Percentiles rank a stretch among this genome's conserved stretches.
These are phyloP conservation scores for Diaporthe sp. DNA, from an alignment of 2,329 filamentous ascomycete species.

Conservation along the genomic window DNA sequence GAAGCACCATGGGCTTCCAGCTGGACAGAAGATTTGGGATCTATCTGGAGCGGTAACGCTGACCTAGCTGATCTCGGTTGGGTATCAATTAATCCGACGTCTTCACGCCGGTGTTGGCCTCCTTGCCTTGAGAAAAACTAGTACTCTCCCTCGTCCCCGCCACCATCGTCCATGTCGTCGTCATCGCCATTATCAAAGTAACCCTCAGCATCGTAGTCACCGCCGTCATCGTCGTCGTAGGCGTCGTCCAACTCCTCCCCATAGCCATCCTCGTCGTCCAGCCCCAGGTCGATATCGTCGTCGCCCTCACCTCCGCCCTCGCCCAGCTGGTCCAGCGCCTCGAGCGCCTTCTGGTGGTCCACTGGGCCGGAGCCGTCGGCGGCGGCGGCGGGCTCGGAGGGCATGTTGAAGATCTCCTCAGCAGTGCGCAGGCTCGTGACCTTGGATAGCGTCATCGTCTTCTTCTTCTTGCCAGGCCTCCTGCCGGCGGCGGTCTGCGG, in stretches of 20 bases:
- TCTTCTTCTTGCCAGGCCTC: conserved; percentile 56
- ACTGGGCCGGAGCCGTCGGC: conserved; percentile 43
- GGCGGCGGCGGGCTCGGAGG: conserved; percentile 49
- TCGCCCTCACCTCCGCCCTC: conserved; percentile 52
- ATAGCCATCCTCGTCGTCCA: conserved; percentile 65
- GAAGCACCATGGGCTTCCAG: background rate
- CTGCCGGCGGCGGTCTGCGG: conserved; percentile 48
- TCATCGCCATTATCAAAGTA: conserved; percentile 73
- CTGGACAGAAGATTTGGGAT: background rate
- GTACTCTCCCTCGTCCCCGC: conserved; percentile 47
- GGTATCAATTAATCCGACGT: conserved; percentile 11
- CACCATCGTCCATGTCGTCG: conserved; percentile 63
- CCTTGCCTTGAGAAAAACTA: background rate
- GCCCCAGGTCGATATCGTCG: conserved; percentile 53
- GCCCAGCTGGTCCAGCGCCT: conserved; percentile 60
- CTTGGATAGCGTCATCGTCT: conserved; percentile 61
- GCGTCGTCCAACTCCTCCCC: conserved; percentile 57
- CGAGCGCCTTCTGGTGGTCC: conserved; percentile 55
- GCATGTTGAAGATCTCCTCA: conserved; percentile 64
- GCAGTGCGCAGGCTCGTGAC: conserved; percentile 64
- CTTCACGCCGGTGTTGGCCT: background rate
- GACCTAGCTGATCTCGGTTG: conserved; percentile 1
- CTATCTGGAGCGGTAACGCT: background rate
- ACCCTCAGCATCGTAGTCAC: conserved; percentile 72
- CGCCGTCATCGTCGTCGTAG: conserved; percentile 71